Evolutionary conservation across 2,329 filamentous ascomycete genomes (phyloP).

Genomic region (Zymoseptoria tritici): DNA sequence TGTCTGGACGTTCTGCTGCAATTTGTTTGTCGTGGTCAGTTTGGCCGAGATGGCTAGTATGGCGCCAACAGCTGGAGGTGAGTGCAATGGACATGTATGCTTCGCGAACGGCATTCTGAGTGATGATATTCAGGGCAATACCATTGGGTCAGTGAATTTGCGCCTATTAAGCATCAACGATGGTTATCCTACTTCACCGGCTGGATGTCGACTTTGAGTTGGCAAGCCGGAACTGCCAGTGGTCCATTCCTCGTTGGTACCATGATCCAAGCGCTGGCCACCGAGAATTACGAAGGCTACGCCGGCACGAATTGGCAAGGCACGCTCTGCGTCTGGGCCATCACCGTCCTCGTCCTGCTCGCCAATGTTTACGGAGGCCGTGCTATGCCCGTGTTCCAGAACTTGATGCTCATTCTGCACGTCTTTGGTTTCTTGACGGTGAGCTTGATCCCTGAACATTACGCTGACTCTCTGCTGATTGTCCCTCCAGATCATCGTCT

Average conservation of each 20-base stretch:
- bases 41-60: conserved; percentile 31
- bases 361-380: conserved; percentile 34
- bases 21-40: conserved; percentile 18
- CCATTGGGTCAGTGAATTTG: conserved; percentile 28
- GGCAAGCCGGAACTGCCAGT: conserved; percentile 44
- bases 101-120: not conserved
- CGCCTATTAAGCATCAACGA: conserved; percentile 23
- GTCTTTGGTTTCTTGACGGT: conserved; percentile 31
- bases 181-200: conserved; percentile 29
- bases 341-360: conserved; percentile 37
- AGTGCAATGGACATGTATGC: too few species aligned
- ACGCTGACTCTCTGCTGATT: not conserved
- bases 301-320: conserved; percentile 40
- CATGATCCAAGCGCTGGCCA: conserved; percentile 40
- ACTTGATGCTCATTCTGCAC: conserved; percentile 33
- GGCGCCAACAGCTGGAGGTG: conserved; percentile 26
- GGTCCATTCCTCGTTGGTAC: conserved; percentile 43
- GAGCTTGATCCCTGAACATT: conserved; percentile 2
- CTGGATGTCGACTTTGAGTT: conserved; percentile 45
- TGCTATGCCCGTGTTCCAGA: conserved; percentile 33
- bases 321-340: conserved; percentile 42
- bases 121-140: conserved; percentile 22
- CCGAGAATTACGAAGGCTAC: conserved; percentile 38
- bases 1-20: conserved; percentile 21
- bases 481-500: conserved; percentile 15